Percentiles rank a stretch among this genome's conserved stretches.
These are phyloP conservation scores for Quercus phellos DNA, from an alignment of 331 rosid species.

Conservation along the genomic window DNA sequence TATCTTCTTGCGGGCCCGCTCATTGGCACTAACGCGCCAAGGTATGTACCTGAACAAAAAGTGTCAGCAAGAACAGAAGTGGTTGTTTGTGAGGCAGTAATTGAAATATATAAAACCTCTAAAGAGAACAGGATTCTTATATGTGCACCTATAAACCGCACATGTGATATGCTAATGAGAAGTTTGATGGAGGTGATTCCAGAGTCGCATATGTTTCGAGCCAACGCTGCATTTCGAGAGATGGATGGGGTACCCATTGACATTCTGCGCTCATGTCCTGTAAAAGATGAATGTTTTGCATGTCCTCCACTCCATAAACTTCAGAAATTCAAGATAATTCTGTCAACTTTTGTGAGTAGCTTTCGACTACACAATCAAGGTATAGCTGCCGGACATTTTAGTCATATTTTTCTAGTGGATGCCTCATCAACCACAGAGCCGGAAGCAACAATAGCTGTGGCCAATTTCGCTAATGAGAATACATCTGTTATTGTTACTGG, in stretches of 20 bases:
- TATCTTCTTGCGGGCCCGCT: slow-evolving; percentile 23
- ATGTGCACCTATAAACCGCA: slow-evolving; percentile 29
- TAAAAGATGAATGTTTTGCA: slow-evolving; percentile 19
- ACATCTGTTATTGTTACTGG: slow-evolving; percentile 36
- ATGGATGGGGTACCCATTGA: slow-evolving; percentile 23
- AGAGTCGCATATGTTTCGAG: slow-evolving; percentile 28
- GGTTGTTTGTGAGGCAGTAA: slow-evolving; percentile 22
- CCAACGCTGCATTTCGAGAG: slow-evolving; percentile 35
- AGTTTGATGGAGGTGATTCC: slow-evolving; percentile 23
- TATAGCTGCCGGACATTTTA: slow-evolving; percentile 34
- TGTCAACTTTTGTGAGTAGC: slow-evolving; percentile 36
- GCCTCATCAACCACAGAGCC: slow-evolving; percentile 36
- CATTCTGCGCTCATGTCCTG: slow-evolving; percentile 21
- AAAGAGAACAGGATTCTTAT: slow-evolving; percentile 19
- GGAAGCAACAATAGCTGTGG: slow-evolving; percentile 19
- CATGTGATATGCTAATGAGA: slow-evolving; percentile 31
- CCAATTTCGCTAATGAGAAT: slow-evolving; percentile 18
- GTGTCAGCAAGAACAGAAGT: slow-evolving; percentile 7
- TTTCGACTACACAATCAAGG: slow-evolving; percentile 36
- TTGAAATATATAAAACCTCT: slow-evolving; percentile 6
- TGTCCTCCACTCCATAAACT: slow-evolving; percentile 26
- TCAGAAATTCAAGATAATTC: slow-evolving; percentile 18
- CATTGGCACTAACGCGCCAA: background rate
- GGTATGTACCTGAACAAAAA: background rate
- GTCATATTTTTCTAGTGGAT: slow-evolving; percentile 42